Evolutionary conservation across 73 alveolate genomes (phyloP), one percentile per base, ranked within the genome.

Genomic region (Durusdinium trenchii): DNA sequence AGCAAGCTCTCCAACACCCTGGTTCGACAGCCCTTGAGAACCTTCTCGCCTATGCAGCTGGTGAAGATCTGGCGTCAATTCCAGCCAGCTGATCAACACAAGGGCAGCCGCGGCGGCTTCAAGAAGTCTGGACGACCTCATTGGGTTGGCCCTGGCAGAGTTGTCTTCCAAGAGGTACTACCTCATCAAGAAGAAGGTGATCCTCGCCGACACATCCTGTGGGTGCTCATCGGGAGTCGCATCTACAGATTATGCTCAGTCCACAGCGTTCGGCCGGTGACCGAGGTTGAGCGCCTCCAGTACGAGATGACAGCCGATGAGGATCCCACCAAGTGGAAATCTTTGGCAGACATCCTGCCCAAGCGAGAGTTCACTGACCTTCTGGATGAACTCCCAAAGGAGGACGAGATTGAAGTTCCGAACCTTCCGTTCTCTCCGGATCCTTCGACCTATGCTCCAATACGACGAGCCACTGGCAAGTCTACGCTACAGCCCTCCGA

Each of bases 81-180:
- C 18, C 35, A 42, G 79, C 79, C 79, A 10, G 79, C 79, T n/a
- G 14, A 10, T 5, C 9, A n/a, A n/a, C n/a, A n/a, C n/a, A n/a
- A n/a, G n/a, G n/a, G n/a, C 38, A 30, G 28, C 9, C 48, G 83
- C 16, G 83, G 83, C 38, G 83, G 83, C 28, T 30, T 4, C 50
- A 71, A 71, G 83, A 71, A 71, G 23, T 6, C 46, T 3, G 83
- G 50, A 46, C 28, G 23, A n/a, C 83, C 83, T 2, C 83, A 71
- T 35, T 71, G 83, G 83, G 36, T 71, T 71, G 83, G 83, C 50
- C 83, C 83, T 32, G 83, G 83, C 7, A 30, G 83, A 5, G 83
- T 71, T 3, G 83, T 71, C n/a, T 71, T 71, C 23, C 83, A 71
- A 35, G 83, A 71, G 48, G 50, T 32, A 38, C 32, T 71, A 30